Evolutionary conservation across 805 yeast species (phyloP), one percentile per base, ranked within the genome.

Genomic region (Danielozyma ontarioensis): DNA sequence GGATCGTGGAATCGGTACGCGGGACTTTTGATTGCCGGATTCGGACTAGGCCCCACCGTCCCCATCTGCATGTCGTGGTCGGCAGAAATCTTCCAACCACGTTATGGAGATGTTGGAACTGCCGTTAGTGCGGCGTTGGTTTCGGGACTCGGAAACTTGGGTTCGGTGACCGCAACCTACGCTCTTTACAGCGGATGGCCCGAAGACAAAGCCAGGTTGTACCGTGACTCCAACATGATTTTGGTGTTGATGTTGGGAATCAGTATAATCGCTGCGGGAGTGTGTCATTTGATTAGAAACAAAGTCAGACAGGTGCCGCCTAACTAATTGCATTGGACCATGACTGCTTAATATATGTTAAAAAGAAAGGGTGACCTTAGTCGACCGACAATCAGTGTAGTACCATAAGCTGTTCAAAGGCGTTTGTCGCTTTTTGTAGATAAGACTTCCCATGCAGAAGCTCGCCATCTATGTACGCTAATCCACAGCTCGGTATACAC

Each of bases 131-230:
- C 88, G 5, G 96, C 96, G 2, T 56, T 86, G 17, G 90, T 86
- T 13, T 77, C 87, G 41, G 96, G 96, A 4, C 64, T 86, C 34
- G 96, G 96, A 33, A 86, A 86, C 53, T 68, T 85, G 44, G 96
- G 96, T 15, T 78, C 89, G 1, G 95, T 86, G 15, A 76, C 81
- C 18, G 83, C 90, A 8, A 84, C 95, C 2, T 87, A 86, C 51
- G 95, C 96, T 0, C 68, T 86, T 26, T 86, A 86, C 60, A 58
- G 74, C 22, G 96, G 96, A 3, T 86, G 95, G 95, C 89, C 93
- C 1, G 82, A 70, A 1, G 96, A 86, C 54, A 68, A 53, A 6
- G 67, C 67, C 4, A 62, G 86, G 42, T 64, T 76, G 28, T 86
- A 64, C 59, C 64, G 74, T 42, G 64, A 85, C 54, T 78, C 88